Percentiles rank a stretch among this genome's conserved stretches.
Conservation (phyloP, 106 monocot genomes). For the Hemerocallis citrina region DNA sequence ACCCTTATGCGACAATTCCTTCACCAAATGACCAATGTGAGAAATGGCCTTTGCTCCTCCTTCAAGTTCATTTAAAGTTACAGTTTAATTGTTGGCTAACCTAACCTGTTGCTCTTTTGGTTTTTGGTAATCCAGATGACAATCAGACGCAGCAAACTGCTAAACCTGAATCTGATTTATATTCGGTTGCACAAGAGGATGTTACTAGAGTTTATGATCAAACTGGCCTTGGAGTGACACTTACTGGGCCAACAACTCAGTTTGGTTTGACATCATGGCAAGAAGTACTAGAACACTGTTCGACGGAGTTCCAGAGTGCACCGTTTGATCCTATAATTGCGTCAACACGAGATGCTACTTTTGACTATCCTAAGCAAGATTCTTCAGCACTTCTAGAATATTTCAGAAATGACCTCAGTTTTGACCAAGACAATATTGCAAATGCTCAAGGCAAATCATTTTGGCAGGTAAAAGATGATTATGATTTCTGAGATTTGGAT, state of each 20-base stretch:
- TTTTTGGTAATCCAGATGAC: conserved; percentile 11
- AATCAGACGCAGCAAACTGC: conserved; percentile 10
- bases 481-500: too few relatives aligned
- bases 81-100: neutral
- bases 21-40: conserved; percentile 8
- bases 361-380: conserved; percentile 5
- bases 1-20: conserved; percentile 2
- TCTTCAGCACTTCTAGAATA: conserved; percentile 15
- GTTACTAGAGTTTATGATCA: conserved; percentile 25
- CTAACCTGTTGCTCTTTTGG: neutral
- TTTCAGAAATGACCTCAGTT: conserved; percentile 6
- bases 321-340: neutral
- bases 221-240: conserved; percentile 23
- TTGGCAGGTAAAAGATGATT: conserved; percentile 48
- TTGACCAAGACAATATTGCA: conserved; percentile 2
- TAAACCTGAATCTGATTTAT: conserved; percentile 13
- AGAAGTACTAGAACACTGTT: conserved; percentile 25
- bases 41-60: neutral
- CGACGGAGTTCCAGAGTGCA: conserved; percentile 12
- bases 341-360: conserved; percentile 2
- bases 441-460: too few relatives aligned
- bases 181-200: conserved; percentile 33
- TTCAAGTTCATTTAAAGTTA: neutral
- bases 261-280: conserved; percentile 38
- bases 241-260: conserved; percentile 21